Evolutionary conservation across 495 filamentous ascomycete genomes (phyloP).

Genomic region (Apiosordaria backusii): DNA sequence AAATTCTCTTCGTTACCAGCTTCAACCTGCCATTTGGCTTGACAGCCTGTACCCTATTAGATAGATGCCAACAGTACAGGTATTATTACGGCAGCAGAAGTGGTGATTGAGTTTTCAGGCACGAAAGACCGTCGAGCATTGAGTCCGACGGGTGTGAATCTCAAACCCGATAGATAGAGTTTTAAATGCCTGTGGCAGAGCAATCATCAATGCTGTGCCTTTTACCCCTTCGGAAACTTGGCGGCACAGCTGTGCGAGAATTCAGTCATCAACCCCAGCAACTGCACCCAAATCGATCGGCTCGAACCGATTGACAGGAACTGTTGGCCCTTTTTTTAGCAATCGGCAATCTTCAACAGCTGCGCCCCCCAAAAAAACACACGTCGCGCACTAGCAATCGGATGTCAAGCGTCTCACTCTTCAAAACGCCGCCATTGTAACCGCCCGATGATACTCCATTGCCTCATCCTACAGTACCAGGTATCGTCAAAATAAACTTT

Average conservation of each 20-base stretch:
- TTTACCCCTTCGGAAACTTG: not conserved
- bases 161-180: too few relatives aligned
- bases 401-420: not conserved
- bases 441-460: not conserved
- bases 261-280: not conserved
- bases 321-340: not conserved
- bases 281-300: not conserved
- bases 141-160: too few relatives aligned
- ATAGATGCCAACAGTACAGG: too few relatives aligned
- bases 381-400: not conserved
- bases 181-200: too few relatives aligned
- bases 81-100: too few relatives aligned
- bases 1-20: too few relatives aligned
- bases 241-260: not conserved
- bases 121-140: too few relatives aligned
- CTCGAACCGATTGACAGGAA: not conserved
- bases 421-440: not conserved
- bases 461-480: not conserved
- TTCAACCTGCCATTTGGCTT: too few relatives aligned
- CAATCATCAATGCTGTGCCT: too few relatives aligned
- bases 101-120: too few relatives aligned
- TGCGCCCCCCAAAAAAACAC: not conserved
- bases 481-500: not conserved
- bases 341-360: not conserved
- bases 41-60: too few relatives aligned